phyloP scores from a whole-genome alignment of 23 red algal species.

The Gracilaria caudata region DNA sequence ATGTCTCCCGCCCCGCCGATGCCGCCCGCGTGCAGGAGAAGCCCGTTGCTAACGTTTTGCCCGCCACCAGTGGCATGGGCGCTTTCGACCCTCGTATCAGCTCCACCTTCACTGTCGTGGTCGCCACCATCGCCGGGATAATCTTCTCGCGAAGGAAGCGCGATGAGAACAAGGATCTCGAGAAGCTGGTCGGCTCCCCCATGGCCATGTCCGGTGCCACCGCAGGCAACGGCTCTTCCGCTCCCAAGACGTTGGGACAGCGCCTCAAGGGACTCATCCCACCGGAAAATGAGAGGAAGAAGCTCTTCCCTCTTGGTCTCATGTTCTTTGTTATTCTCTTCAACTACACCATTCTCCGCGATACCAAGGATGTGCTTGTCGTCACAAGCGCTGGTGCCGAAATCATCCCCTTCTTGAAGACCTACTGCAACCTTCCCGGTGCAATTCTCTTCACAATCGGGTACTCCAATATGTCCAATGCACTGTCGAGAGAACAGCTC shows the following conservation, averaged over 20 bases:
- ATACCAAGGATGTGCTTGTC: slow-evolving; percentile 99
- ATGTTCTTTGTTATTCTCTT: slow-evolving; percentile 99
- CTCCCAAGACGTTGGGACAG: slow-evolving; percentile 36
- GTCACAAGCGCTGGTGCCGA: slow-evolving; percentile 97
- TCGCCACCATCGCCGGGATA: slow-evolving; percentile 44
- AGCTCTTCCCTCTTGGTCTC: slow-evolving; percentile 90
- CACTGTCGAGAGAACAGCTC: slow-evolving; percentile 80
- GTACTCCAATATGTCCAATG: slow-evolving; percentile 94
- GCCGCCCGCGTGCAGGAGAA: slow-evolving; percentile 19
- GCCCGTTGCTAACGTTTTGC: slow-evolving; percentile 45
- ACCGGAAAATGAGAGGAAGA: slow-evolving; percentile 84
- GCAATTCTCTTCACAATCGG: slow-evolving; percentile 92
- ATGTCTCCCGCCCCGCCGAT: slow-evolving; percentile 12
- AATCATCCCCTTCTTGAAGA: slow-evolving; percentile 99
- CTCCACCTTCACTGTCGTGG: slow-evolving; percentile 45
- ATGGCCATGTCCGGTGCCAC: slow-evolving; percentile 58
- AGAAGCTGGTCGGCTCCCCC: slow-evolving; percentile 30
- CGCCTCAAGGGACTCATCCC: slow-evolving; percentile 63
- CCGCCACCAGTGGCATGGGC: slow-evolving; percentile 15
- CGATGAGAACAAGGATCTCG: slow-evolving; percentile 38
- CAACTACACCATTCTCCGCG: slow-evolving; percentile 99
- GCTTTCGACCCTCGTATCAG: slow-evolving; percentile 46
- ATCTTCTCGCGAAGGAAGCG: slow-evolving; percentile 39
- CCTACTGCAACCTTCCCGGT: slow-evolving; percentile 96
- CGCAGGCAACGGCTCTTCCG: slow-evolving; percentile 47